Conservation (phyloP, 2,329 filamentous ascomycete species). For the Spiromastix sp. region DNA sequence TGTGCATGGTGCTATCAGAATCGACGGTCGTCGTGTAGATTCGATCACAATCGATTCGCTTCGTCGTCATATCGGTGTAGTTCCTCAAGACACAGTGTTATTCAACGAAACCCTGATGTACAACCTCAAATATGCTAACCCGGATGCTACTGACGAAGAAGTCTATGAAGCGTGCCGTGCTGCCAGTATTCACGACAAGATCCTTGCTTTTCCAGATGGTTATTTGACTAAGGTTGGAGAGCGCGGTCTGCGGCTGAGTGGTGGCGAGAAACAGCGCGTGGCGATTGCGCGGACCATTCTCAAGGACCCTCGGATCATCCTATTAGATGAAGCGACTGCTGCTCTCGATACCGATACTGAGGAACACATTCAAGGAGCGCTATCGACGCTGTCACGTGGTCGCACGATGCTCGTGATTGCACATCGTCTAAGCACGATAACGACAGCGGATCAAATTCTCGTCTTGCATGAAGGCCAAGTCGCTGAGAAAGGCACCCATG, state of each 20-base stretch:
- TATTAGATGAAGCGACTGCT: constrained; percentile 82
- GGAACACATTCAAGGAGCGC: constrained; percentile 80
- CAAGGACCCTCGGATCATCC: constrained; percentile 83
- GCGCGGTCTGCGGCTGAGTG: constrained; percentile 73
- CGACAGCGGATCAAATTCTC: constrained; percentile 73
- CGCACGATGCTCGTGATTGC: constrained; percentile 94
- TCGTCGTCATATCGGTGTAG: constrained; percentile 81
- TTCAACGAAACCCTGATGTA: constrained; percentile 96
- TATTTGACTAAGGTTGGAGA: constrained; percentile 89
- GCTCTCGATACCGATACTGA: constrained; percentile 87
- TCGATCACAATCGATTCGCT: constrained; percentile 90
- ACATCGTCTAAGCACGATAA: constrained; percentile 76
- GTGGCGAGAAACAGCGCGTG: constrained; percentile 87
- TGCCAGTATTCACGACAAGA: constrained; percentile 87
- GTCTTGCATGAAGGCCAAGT: constrained; percentile 69
- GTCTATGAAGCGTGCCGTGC: constrained; percentile 73
- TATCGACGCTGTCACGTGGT: constrained; percentile 70
- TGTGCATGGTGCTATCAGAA: constrained; percentile 64
- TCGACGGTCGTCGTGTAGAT: constrained; percentile 77
- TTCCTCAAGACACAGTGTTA: constrained; percentile 89
- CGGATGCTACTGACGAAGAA: constrained; percentile 67
- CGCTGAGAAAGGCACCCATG: constrained; percentile 67
- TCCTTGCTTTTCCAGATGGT: constrained; percentile 74
- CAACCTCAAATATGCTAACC: constrained; percentile 83
- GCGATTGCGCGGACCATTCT: constrained; percentile 88